phyloP scores from a whole-genome alignment of 495 filamentous ascomycete genomes.

The Hypoxylon intermedium region DNA sequence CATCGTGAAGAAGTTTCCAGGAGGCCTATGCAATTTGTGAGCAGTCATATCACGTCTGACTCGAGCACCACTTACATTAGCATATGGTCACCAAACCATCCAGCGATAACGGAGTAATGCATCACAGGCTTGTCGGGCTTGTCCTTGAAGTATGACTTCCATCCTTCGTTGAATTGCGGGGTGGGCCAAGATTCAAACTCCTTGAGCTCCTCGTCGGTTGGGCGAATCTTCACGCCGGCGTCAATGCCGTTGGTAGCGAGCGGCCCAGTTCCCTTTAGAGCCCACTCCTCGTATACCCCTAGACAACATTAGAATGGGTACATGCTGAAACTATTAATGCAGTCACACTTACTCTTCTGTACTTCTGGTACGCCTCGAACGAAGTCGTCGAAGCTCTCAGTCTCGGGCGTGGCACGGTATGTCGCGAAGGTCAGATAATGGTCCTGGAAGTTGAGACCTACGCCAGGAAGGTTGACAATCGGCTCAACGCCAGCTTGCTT shows the following conservation, averaged over 20 bases:
- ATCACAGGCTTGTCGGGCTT: conserved; percentile 88
- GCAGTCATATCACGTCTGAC: neutral
- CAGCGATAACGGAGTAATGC: conserved; percentile 76
- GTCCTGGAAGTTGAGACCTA: conserved; percentile 85
- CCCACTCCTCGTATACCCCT: conserved; percentile 76
- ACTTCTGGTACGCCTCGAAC: conserved; percentile 74
- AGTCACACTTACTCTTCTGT: conserved; percentile 58
- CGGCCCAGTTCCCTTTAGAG: conserved; percentile 78
- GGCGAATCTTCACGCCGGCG: conserved; percentile 80
- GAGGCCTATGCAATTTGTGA: conserved; percentile 51
- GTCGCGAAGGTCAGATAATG: conserved; percentile 83
- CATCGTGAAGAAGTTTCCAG: conserved; percentile 86
- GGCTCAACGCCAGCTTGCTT: conserved; percentile 72
- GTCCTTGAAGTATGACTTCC: conserved; percentile 84
- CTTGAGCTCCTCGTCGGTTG: conserved; percentile 71
- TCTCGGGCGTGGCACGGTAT: conserved; percentile 77
- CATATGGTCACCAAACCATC: conserved; percentile 75
- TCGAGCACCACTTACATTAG: conserved; percentile 53
- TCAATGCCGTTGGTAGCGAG: conserved; percentile 87
- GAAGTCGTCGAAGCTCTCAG: conserved; percentile 83
- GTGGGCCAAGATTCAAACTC: conserved; percentile 71
- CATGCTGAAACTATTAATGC: neutral
- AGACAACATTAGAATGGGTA: conserved; percentile 9
- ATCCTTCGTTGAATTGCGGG: conserved; percentile 71
- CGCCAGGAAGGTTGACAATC: conserved; percentile 78